phyloP scores from a whole-genome alignment of 1,284 basidiomycete species.

The Moesziomyces parantarcticus region DNA sequence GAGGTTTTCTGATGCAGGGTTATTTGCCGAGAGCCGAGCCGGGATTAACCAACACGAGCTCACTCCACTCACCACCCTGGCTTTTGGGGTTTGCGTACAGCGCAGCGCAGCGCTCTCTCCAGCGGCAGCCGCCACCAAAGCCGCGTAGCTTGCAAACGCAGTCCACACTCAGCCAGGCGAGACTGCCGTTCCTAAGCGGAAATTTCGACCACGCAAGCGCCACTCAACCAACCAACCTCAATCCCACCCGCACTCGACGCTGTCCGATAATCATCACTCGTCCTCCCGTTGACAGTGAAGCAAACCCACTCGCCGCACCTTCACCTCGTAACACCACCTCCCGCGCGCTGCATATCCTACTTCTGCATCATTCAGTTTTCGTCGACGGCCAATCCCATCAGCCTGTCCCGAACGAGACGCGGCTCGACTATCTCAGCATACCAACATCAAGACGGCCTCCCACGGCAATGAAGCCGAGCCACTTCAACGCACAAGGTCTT shows the following conservation, averaged over 20 bases:
- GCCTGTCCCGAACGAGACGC: background rate
- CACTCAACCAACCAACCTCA: background rate
- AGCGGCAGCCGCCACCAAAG: background rate
- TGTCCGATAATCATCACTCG: background rate
- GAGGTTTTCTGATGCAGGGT: background rate
- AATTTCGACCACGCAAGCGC: constrained; percentile 6
- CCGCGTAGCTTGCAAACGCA: background rate
- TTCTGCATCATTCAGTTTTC: no score
- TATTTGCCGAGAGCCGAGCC: constrained; percentile 3
- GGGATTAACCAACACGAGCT: constrained; percentile 8
- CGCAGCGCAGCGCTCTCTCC: background rate
- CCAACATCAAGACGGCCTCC: background rate
- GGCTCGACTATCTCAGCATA: no score
- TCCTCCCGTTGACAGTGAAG: background rate
- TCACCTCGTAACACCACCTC: background rate
- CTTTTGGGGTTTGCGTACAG: background rate
- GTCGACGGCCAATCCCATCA: background rate
- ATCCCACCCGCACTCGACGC: background rate
- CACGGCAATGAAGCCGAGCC: background rate
- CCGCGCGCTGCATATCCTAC: background rate
- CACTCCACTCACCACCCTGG: background rate
- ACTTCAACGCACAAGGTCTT: background rate
- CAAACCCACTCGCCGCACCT: background rate
- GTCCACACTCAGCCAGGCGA: background rate
- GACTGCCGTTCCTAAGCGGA: background rate